Base-by-base conservation (phyloP, 2,329 filamentous ascomycete genomes). In the Neoarthrinium moseri region DNA sequence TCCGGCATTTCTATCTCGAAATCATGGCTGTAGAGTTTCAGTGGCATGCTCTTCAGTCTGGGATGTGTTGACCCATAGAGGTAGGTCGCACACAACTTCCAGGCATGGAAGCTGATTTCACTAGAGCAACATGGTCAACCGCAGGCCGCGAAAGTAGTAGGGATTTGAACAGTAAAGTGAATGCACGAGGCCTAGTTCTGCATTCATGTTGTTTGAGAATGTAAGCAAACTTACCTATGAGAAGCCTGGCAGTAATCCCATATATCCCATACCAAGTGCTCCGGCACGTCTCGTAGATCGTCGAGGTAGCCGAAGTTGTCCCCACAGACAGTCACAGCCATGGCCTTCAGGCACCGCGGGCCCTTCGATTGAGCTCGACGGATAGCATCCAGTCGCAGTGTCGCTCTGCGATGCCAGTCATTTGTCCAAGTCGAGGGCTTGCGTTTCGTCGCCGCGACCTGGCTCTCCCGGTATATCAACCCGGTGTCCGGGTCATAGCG, bases 401-500 rank as follows among this genome's bases (percentile, higher is more conserved):
- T 29, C 15, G 23, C 23, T 18, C 38, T 29, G 13, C 23, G 22
- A n/a, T 34, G 20, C 22, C 42, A 37, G 5, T 35, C 32, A 12
- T 37, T 12, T 13, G 13, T 12, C 15, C 11, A 8, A 15, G 17
- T 6, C 18, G 12, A 6, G 6, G n/a, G n/a, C n/a, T n/a, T 15
- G 18, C 12, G 30, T 11, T 11, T 6, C 6, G 21, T 5, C n/a
- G 30, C 15, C 21, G 21, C 10, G 12, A 44, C 6, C 11, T 18
- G 22, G 21, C 20, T 11, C 33, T 44, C 42, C 10, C 20, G 12
- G 32, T 17, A 44, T 20, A 44, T 32, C 12, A 22, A 15, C 6
- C 42, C 42, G 21, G 42, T 24, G 23, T 36, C 42, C 4, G 20
- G 42, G 30, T 44, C 22, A n/a, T n/a, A n/a, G n/a, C n/a, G n/a